Percentiles rank a stretch among this genome's conserved stretches.
phyloP scores from a whole-genome alignment of 306 rosid species.

The Cicer pinnatifidum region DNA sequence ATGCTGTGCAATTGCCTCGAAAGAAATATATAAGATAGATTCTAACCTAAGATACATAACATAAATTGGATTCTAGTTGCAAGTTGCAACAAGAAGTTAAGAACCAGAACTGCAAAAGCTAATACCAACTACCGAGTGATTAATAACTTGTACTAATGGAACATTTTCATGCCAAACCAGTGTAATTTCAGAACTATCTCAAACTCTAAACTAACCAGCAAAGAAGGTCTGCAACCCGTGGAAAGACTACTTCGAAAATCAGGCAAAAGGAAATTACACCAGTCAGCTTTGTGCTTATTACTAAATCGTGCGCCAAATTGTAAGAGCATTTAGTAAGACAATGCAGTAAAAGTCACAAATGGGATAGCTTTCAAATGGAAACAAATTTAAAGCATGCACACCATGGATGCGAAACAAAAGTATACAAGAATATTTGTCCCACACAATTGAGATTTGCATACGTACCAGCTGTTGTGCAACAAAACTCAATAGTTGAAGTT shows the following conservation, averaged over 20 bases:
- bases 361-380: constrained; percentile 36
- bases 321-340: background rate
- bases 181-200: background rate
- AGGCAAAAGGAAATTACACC: background rate
- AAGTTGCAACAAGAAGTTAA: background rate
- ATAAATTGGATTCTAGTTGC: background rate
- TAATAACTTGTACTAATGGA: background rate
- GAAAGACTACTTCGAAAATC: constrained; percentile 19
- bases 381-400: constrained; percentile 16
- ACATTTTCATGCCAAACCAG: constrained; percentile 10
- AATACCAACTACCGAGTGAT: background rate
- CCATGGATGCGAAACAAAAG: constrained; percentile 16
- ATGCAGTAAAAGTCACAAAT: constrained; percentile 15
- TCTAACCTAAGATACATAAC: background rate
- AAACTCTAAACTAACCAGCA: background rate
- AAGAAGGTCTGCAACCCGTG: constrained; percentile 23
- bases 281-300: too few species aligned
- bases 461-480: constrained; percentile 92
- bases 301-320: too few species aligned
- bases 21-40: constrained; percentile 1
- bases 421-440: constrained; percentile 27
- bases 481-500: constrained; percentile 74
- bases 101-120: background rate
- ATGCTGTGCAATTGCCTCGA: background rate
- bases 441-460: constrained; percentile 46